Percentiles rank a stretch among this genome's conserved stretches.
Evolutionary conservation across 2,329 filamentous ascomycete species (phyloP).

Genomic region (Xylariaceae sp.): DNA sequence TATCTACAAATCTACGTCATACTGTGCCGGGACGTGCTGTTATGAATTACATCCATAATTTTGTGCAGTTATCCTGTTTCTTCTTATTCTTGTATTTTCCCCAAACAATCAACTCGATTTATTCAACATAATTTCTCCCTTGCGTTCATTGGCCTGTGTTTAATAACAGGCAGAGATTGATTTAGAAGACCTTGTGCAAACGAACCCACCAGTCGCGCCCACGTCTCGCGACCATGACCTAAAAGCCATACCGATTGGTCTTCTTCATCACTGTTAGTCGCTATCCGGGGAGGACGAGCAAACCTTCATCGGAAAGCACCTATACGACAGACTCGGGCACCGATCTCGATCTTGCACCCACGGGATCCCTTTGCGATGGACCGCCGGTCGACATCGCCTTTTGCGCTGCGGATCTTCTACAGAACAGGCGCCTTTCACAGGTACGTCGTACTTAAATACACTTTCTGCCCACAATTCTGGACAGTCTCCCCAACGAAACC

Average conservation of each 20-base stretch:
- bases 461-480: constrained; percentile 11
- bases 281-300: neutral
- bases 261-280: constrained; percentile 12
- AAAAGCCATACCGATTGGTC: constrained; percentile 13
- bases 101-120: too few relatives aligned
- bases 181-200: neutral
- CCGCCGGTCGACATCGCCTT: constrained; percentile 68
- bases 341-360: neutral
- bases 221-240: constrained; percentile 20
- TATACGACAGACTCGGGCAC: too few relatives aligned
- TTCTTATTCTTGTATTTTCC: too few relatives aligned
- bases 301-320: neutral
- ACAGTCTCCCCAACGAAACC: neutral
- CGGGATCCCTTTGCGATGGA: constrained; percentile 35
- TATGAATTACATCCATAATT: too few relatives aligned
- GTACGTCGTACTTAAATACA: constrained; percentile 34
- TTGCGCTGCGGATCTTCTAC: constrained; percentile 82
- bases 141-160: too few relatives aligned
- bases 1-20: too few relatives aligned
- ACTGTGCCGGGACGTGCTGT: too few relatives aligned
- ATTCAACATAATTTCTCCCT: too few relatives aligned
- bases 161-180: too few relatives aligned
- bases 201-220: neutral
- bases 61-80: too few relatives aligned
- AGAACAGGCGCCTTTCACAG: constrained; percentile 66